A percentile compares a stretch with the other conserved stretches of the same genome.
Evolutionary conservation across 208 protist species (phyloP).

Genomic region (Polymyxa betae): DNA sequence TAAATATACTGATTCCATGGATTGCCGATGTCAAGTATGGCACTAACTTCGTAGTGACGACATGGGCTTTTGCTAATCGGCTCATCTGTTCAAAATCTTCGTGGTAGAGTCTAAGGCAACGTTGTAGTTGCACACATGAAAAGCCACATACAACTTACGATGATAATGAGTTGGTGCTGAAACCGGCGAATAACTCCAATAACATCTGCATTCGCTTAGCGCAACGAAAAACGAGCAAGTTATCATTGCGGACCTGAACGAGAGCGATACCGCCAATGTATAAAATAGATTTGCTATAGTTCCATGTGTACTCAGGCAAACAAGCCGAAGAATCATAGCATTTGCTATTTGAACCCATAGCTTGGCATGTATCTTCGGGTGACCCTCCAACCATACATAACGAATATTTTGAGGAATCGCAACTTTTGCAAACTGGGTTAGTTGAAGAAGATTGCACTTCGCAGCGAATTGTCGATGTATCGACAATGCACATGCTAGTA

Average conservation of each 20-base stretch:
- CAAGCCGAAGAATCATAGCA: neutral
- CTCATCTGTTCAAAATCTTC: conserved; percentile 33
- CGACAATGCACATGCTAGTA: too few species aligned
- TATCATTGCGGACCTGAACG: neutral
- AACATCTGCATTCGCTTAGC: neutral
- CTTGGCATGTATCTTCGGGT: neutral
- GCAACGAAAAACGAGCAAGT: neutral
- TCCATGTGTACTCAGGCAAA: neutral
- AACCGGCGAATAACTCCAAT: neutral
- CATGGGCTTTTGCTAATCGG: neutral
- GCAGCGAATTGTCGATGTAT: too few species aligned
- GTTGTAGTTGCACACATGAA: neutral
- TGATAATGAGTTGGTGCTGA: conserved; percentile 27
- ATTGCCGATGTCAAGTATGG: conserved; percentile 25
- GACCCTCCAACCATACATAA: neutral
- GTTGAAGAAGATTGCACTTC: too few species aligned
- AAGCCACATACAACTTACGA: neutral
- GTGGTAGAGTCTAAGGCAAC: neutral
- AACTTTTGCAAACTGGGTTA: neutral
- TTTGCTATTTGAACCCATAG: neutral
- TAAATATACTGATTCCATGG: neutral
- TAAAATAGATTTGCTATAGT: neutral
- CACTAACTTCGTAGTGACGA: neutral
- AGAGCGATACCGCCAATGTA: neutral
- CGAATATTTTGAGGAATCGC: neutral